A percentile compares a stretch with the other conserved stretches of the same genome.
These are phyloP conservation scores for Leishmania mexicana DNA, from an alignment of 208 protist genomes.

Conservation along the genomic window DNA sequence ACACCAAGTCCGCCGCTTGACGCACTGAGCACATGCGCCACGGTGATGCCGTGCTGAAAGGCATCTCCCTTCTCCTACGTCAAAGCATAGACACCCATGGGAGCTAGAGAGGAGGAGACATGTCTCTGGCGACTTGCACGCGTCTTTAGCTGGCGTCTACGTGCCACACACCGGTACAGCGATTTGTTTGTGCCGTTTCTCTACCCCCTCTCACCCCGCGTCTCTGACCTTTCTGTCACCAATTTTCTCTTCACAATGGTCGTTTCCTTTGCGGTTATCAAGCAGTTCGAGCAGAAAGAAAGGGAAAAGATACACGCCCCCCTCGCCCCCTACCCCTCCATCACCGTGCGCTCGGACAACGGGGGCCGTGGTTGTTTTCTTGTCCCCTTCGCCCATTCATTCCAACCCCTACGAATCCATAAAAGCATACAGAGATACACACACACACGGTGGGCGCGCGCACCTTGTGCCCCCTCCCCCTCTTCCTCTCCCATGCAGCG, in stretches of 20 bases:
- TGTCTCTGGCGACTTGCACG: background rate
- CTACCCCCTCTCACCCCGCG: background rate
- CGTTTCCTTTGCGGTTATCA: slow-evolving; percentile 3
- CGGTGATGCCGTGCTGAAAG: background rate
- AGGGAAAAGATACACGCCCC: background rate
- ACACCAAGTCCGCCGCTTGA: background rate
- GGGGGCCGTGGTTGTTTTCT: background rate
- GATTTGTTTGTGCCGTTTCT: slow-evolving; percentile 3
- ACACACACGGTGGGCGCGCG: background rate
- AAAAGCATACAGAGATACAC: slow-evolving; percentile 10
- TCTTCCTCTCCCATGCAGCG: slow-evolving; percentile 17
- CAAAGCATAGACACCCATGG: background rate
- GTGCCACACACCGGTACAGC: background rate
- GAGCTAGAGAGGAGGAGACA: background rate
- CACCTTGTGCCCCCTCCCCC: background rate
- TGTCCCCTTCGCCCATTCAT: background rate
- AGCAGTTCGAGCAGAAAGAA: background rate
- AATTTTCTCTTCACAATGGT: background rate
- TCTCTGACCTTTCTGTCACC: background rate
- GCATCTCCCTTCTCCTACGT: background rate
- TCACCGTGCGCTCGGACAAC: background rate
- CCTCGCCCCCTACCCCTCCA: background rate
- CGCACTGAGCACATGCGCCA: background rate
- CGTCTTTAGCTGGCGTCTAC: background rate
- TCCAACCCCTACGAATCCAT: background rate